Evolutionary conservation across 2,329 filamentous ascomycete species (phyloP).

Genomic region (Ophiostoma tasmaniense): DNA sequence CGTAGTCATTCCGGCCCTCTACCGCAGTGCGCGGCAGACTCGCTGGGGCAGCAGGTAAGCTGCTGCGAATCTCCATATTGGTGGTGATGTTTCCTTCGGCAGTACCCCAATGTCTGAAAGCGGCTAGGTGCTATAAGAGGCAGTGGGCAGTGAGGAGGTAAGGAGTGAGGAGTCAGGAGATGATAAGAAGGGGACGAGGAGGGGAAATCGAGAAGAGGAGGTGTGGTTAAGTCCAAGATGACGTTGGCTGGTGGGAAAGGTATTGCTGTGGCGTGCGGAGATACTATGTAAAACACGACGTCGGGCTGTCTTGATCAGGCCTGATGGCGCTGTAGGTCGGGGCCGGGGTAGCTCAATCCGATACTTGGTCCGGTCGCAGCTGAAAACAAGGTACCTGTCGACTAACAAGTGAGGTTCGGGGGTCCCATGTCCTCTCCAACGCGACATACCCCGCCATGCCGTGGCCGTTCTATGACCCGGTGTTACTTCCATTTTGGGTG

Average conservation of each 20-base stretch:
- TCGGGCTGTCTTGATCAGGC: not conserved
- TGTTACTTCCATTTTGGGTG: conserved; percentile 1
- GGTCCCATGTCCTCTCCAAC: not conserved
- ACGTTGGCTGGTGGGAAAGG: not conserved
- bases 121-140: not conserved
- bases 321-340: not conserved
- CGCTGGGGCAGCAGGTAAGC: not conserved
- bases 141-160: not conserved
- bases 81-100: not conserved
- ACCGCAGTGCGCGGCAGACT: conserved; percentile 10
- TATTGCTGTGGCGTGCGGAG: not conserved
- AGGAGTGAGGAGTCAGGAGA: not conserved
- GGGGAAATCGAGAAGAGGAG: not conserved
- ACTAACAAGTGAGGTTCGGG: not conserved
- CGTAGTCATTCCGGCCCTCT: conserved; percentile 44
- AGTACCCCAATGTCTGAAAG: not conserved
- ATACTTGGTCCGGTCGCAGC: not conserved
- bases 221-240: not conserved
- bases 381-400: not conserved
- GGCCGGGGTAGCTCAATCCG: not conserved
- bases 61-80: not conserved
- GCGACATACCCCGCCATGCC: not conserved
- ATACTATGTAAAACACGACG: not conserved
- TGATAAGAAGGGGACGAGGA: not conserved
- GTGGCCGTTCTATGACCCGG: not conserved